phyloP scores from a whole-genome alignment of 2,329 filamentous ascomycete species.

The Exophiala aquamarina region DNA sequence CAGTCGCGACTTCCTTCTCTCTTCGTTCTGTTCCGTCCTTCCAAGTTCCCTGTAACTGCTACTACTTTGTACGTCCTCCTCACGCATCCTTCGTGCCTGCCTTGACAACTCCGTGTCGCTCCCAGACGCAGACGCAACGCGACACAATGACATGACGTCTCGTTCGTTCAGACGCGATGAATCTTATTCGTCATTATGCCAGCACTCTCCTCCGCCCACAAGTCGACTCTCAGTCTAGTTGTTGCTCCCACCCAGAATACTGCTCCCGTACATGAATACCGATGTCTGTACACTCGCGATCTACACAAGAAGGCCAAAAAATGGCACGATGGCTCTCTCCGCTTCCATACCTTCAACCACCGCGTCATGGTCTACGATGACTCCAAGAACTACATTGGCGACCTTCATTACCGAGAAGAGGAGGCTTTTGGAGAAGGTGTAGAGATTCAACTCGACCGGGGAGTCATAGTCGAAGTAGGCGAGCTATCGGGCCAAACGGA shows the following conservation, averaged over 20 bases:
- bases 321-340: slow-evolving; percentile 89
- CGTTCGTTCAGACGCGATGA: not conserved
- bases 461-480: slow-evolving; percentile 75
- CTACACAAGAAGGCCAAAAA: slow-evolving; percentile 82
- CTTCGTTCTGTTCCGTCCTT: no score
- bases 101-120: no score
- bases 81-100: no score
- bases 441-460: slow-evolving; percentile 75
- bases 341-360: slow-evolving; percentile 88
- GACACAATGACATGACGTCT: no score
- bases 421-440: slow-evolving; percentile 75
- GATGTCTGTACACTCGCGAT: slow-evolving; percentile 85
- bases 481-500: slow-evolving; percentile 71
- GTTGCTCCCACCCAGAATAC: slow-evolving; percentile 60
- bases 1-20: no score
- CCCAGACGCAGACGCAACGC: no score
- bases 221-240: slow-evolving; percentile 36
- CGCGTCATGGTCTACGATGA: slow-evolving; percentile 89
- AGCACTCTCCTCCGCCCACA: slow-evolving; percentile 19
- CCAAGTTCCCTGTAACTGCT: no score
- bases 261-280: slow-evolving; percentile 76
- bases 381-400: slow-evolving; percentile 75
- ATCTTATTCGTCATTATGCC: slow-evolving; percentile 13
- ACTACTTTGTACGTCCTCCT: no score
- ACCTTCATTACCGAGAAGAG: slow-evolving; percentile 74